Base-by-base conservation (phyloP, 1,284 basidiomycete species). In the Apiotrichum akiyoshidainum region DNA sequence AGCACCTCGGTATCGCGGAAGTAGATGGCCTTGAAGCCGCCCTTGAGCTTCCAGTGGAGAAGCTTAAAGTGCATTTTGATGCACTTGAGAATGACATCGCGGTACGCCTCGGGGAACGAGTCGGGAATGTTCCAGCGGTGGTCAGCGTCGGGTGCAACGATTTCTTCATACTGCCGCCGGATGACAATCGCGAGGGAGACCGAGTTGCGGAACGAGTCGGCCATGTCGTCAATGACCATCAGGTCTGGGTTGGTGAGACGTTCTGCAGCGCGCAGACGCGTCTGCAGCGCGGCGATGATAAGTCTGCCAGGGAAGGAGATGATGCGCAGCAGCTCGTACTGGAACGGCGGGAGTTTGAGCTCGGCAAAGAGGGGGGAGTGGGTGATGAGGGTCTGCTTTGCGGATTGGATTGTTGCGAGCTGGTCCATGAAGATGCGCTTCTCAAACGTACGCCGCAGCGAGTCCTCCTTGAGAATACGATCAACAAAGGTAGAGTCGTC, bases 1-100 rank as follows among this genome's bases (percentile, higher is more conserved):
- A 99, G 83, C 26, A 98, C 87, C 72, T 99, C 96, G 1, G 94
- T 97, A 80, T 99, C 95, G 70, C 96, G 95, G 80, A 97, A 96
- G 77, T 95, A 91, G 54, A 94, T 89, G 26, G 89, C 88, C 73
- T 90, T 92, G 58, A 85, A 84, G n/a, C 89, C 90, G 63, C 89
- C 90, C 78, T 95, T 95, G 54, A 99, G 83, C 76, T 97, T 96
- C 87, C 89, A 92, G 68, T 96, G 91, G 34, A 99, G 86, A 37
- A 99, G 81, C 70, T 86, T 88, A 83, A 99, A 99, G 80, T 99
- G 96, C 74, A 88, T 88, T 11, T 86, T 84, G 65, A 99, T 81
- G 11, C 92, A 91, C 64, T 94, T 89, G 58, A 96, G 81, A 55
- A 99, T 87, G 2, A 91, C 91, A 22, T 83, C 80, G 73, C 99